Evolutionary conservation across 2,329 filamentous ascomycete genomes (phyloP), one percentile per base, ranked within the genome.

Genomic region (Fusarium haematococcum): DNA sequence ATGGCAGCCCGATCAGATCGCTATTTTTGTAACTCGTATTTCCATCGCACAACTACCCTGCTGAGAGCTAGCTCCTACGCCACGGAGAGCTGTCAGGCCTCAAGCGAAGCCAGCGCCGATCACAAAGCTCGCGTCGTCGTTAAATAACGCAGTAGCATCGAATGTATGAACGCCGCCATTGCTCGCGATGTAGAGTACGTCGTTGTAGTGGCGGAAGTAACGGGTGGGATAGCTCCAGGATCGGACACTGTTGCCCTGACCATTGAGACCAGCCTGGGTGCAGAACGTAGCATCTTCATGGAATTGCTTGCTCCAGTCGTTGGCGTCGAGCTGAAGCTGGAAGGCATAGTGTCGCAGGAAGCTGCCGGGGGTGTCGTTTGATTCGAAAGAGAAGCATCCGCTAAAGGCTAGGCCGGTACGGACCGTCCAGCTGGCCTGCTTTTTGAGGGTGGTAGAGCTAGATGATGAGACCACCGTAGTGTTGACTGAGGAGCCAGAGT

Each of bases 211-310:
- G 4, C 70, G 43, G 11, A 72, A 37, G 11, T 72, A 72, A 1
- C 70, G 52, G 0, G 70, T 73, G 1, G 70, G 70, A 25, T 72
- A 72, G 10, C 52, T 73, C 70, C 70, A 72, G 6, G 70, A 73
- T 20, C 70, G 50, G 3, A 72, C 25, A 0, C 65, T 58, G 6
- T 8, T 72, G 11, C 70, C 70, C 3, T 65, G 18, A 0, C 48
- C 67, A 9, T 43, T 72, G 6, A 72, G 23, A 0, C 70, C 70
- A 23, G 59, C 56, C 60, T 72, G 70, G 0, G 70, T 66, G 37
- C 70, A 72, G 7, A 72, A 72, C 0, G 70, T 72, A 23, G 70
- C 70, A 27, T 73, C 69, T 35, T 72, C 70, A 1, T 50, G 41
- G 10, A 72, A 72, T 5, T n/a, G 23, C 18, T 72, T 72, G 13